Conservation (phyloP, 768 basidiomycete species). For the Phlegmacium glaucopus region DNA sequence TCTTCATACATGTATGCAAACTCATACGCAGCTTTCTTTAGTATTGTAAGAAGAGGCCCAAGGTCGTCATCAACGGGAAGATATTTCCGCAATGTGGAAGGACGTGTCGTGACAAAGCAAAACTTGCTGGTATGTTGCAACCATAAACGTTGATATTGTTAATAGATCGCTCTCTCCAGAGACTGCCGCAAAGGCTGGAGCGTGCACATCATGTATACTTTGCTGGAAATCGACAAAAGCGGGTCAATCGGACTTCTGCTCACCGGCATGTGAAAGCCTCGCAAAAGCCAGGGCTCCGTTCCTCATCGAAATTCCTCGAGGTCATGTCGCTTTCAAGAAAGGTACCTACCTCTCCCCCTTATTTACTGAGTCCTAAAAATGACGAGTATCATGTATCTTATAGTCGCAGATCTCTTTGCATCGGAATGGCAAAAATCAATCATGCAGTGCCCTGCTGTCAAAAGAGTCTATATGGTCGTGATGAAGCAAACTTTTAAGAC, state of each 20-base stretch:
- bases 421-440: slow-evolving; percentile 5
- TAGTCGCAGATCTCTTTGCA: slow-evolving; percentile 8
- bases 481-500: neutral
- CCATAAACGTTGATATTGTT: neutral
- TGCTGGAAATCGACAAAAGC: slow-evolving; percentile 18
- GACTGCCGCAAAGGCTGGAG: slow-evolving; percentile 6
- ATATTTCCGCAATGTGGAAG: slow-evolving; percentile 21
- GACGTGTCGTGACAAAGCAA: slow-evolving; percentile 21
- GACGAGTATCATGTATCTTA: too few species aligned
- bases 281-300: slow-evolving; percentile 14
- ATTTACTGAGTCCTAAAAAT: too few species aligned
- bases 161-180: neutral
- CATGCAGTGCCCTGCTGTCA: slow-evolving; percentile 7
- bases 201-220: slow-evolving; percentile 21
- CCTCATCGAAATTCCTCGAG: slow-evolving; percentile 23
- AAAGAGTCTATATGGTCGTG: slow-evolving; percentile 13
- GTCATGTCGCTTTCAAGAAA: slow-evolving; percentile 20
- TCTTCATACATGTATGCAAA: neutral
- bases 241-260: slow-evolving; percentile 16
- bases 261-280: slow-evolving; percentile 8
- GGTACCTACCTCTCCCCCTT: slow-evolving; percentile 6
- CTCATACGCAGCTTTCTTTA: slow-evolving; percentile 1
- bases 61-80: slow-evolving; percentile 13
- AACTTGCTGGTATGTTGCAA: slow-evolving; percentile 1
- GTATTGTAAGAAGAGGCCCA: slow-evolving; percentile 19